phyloP scores from a whole-genome alignment of 139 green algal species.

The Zygnema cylindricum region DNA sequence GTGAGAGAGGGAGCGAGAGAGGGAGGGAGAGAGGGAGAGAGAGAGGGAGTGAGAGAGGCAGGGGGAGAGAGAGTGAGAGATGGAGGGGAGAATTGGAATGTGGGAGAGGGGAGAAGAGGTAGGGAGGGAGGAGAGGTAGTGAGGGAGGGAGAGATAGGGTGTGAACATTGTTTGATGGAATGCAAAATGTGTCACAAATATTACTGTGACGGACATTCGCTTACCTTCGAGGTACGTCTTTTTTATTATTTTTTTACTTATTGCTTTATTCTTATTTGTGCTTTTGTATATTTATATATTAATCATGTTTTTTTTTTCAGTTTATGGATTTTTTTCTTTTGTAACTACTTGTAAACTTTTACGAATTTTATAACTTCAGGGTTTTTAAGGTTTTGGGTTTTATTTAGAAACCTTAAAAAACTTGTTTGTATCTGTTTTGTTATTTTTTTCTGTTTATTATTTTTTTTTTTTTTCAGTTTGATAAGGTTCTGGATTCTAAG shows the following conservation, averaged over 20 bases:
- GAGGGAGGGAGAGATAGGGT: conserved; percentile 11
- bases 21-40: not conserved
- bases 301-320: not conserved
- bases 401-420: not conserved
- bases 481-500: not conserved
- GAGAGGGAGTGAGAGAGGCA: not conserved
- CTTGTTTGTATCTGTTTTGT: not conserved
- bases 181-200: conserved; percentile 17
- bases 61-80: not conserved
- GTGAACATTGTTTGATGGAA: conserved; percentile 6
- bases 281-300: not conserved
- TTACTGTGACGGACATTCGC: conserved; percentile 19
- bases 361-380: not conserved
- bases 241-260: not conserved
- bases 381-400: not conserved
- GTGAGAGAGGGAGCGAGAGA: not conserved
- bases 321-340: not conserved
- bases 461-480: not conserved
- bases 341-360: not conserved
- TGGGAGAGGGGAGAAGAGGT: no score
- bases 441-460: not conserved
- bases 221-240: not conserved
- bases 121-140: not conserved
- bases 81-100: not conserved
- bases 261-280: not conserved